Conservation (phyloP, 345 rosid species). For the Rhizophora apiculata region DNA sequence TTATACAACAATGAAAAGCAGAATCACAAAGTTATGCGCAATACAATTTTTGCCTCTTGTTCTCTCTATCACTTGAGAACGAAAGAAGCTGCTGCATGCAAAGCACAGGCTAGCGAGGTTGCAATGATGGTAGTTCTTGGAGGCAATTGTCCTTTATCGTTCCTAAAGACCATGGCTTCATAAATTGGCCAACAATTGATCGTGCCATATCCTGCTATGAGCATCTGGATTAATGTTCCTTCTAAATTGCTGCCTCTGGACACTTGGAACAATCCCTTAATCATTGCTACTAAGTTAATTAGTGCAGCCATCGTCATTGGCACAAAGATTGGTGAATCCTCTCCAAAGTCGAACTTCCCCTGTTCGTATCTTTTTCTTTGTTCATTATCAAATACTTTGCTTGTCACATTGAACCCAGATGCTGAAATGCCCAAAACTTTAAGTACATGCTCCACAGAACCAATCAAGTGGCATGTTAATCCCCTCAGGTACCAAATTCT, state of each 20-base stretch:
- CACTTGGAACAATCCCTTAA: conserved; percentile 25
- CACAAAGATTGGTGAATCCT: conserved; percentile 49
- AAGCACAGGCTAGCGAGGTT: conserved; percentile 26
- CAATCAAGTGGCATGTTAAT: conserved; percentile 38
- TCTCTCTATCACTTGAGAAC: conserved; percentile 3
- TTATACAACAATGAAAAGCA: too few species aligned
- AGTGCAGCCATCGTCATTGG: conserved; percentile 39
- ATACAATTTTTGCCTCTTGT: background rate
- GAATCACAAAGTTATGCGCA: too few species aligned
- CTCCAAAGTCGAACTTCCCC: conserved; percentile 61
- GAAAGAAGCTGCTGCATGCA: conserved; percentile 27
- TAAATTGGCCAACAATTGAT: conserved; percentile 58
- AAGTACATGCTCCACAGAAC: conserved; percentile 40
- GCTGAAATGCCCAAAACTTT: conserved; percentile 44
- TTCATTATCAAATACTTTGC: conserved; percentile 49
- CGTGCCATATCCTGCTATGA: conserved; percentile 38
- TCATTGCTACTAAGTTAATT: conserved; percentile 45
- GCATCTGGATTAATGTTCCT: conserved; percentile 33
- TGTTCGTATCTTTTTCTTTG: conserved; percentile 51
- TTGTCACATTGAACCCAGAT: conserved; percentile 51
- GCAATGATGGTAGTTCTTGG: conserved; percentile 26
- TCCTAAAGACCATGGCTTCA: conserved; percentile 57
- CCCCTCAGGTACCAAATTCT: conserved; percentile 60
- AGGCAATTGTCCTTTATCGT: conserved; percentile 51
- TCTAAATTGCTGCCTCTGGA: conserved; percentile 14